Base-by-base conservation (phyloP, 345 rosid species). In the Isatis tinctoria region DNA sequence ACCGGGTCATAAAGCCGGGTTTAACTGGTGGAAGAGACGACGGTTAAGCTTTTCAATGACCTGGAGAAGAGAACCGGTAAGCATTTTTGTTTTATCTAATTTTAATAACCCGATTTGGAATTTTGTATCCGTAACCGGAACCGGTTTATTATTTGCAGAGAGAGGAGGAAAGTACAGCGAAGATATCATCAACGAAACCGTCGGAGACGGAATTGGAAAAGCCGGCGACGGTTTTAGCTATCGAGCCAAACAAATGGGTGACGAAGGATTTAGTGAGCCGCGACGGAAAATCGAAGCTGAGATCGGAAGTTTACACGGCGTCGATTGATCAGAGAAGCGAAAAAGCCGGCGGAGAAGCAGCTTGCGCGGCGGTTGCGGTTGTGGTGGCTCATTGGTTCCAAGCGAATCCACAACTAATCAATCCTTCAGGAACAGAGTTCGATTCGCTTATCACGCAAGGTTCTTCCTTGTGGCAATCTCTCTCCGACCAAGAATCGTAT, bases 11-110 rank as follows among this genome's bases (percentile, higher is more conserved):
- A 78, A 72, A 72, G 69, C 74, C 22, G 77, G 69, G 24, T 78
- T 78, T 57, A 72, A 72, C 39, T 78, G 77, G 77, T 78, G 81
- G 81, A 78, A 78, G 65, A 78, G 81, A 67, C 32, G 74, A 12
- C 81, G 81, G 73, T 60, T 72, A 67, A 77, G 81, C 77, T 78
- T 78, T 66, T 78, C 77, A 0, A 33, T 43, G 59, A 57, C 73
- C 0, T 35, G 81, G 64, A 78, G 76, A 78, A 60, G 69, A 60
- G 81, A 78, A 39, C 73, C 49, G 77, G 76, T 72, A 66, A 2
- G 18, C 35, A 32, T 0, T 26, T 8, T 27, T 14, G 32, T 33
- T 24, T 52, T 26, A 52, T 5, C 5, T 18, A 48, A 3, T 8
- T 20, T 36, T 17, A 2, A 16, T 48, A 48, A 14, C 1, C 28